A percentile compares a stretch with the other conserved stretches of the same genome.
phyloP scores from a whole-genome alignment of 179 eudicot genomes.

The Beta macrorhiza region DNA sequence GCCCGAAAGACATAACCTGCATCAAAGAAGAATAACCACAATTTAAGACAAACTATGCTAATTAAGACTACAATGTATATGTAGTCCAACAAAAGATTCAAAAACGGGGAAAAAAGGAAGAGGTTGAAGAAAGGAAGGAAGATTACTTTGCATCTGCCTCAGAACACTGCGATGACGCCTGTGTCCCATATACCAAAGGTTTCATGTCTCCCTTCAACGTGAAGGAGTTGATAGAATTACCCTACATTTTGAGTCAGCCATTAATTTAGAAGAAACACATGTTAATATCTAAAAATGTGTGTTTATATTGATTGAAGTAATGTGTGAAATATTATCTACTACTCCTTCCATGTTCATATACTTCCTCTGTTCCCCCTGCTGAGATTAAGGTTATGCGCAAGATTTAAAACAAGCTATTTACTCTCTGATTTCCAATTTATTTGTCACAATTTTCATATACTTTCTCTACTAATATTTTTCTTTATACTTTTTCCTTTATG shows the following conservation, averaged over 20 bases:
- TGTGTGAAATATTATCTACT: no score
- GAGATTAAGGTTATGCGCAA: no score
- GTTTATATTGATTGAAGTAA: no score
- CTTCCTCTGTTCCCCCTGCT: no score
- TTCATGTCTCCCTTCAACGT: constrained; percentile 14
- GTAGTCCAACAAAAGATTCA: no score
- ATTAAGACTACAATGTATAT: not conserved
- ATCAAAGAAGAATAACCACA: not conserved
- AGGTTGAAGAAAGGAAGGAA: not conserved
- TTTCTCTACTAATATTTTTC: no score
- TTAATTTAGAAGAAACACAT: not conserved
- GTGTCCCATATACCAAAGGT: constrained; percentile 21
- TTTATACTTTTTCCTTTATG: no score
- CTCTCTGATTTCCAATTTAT: no score
- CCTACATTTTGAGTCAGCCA: constrained; percentile 12
- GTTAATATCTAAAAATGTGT: no score
- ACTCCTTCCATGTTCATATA: no score
- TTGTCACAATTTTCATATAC: no score
- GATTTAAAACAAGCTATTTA: not conserved
- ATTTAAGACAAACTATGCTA: not conserved
- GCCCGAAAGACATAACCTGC: not conserved
- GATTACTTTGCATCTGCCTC: not conserved
- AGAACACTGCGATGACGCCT: not conserved
- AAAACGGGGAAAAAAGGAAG: not conserved
- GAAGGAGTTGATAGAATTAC: constrained; percentile 21